Evolutionary conservation across 2,329 filamentous ascomycete species (phyloP), one percentile per base, ranked within the genome.

Genomic region (Elsinoe necatrix): DNA sequence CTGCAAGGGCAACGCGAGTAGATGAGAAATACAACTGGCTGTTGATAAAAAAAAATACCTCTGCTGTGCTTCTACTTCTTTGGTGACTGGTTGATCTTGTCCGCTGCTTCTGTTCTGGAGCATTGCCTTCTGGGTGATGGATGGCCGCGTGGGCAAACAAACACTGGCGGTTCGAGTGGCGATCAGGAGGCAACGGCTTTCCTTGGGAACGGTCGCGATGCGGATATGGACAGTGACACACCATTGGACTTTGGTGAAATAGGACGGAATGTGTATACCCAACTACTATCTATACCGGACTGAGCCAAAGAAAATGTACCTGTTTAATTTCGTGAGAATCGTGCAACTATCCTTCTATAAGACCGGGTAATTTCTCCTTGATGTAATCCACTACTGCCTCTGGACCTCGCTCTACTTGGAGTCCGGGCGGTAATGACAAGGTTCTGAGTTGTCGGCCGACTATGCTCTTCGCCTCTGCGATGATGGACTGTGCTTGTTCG

Each of bases 371-470:
- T 54, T 73, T 66, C 61, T 75, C 72, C 37, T 72, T 66, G 45
- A 81, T 65, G 63, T 76, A 77, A 54, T 79, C 76, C 1, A 81
- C 76, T n/a, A 81, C 71, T 2, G 75, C 78, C 65, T 81, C 78
- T 0, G 78, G 78, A 0, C 79, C 79, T 55, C 69, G 72, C 59
- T 79, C 70, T 1, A 78, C 75, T 61, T 81, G 78, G 54, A 82
- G 63, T 0, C 79, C 79, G 29, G 78, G 72, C 0, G 79, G 79
- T 48, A 81, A 75, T 0, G 77, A 77, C 63, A 79, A 73, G 0
- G 74, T 77, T 64, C 74, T 77, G 59, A 80, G 72, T 8, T 72
- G 70, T 0, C 78, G 77, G n/a, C 65, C 66, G 20, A 72, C 66
- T 23, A 74, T 69, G 1, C 68, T 64, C 57, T 70, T 69, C 1